phyloP scores from a whole-genome alignment of 139 green algal species.

The Nannochloris sp. region DNA sequence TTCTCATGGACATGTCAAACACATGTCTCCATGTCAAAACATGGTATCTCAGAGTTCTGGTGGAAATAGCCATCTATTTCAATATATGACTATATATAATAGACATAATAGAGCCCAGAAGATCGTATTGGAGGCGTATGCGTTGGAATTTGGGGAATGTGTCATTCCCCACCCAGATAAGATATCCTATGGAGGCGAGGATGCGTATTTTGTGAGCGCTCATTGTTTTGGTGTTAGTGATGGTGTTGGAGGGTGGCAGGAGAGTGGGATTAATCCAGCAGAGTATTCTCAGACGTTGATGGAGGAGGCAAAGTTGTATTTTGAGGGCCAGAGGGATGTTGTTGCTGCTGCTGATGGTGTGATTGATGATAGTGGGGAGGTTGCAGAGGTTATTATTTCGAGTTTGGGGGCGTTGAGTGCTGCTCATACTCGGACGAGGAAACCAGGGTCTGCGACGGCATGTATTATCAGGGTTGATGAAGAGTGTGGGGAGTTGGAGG shows the following conservation, averaged over 20 bases:
- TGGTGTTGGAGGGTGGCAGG: conserved; percentile 73
- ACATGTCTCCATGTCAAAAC: no score
- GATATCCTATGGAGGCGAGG: conserved; percentile 65
- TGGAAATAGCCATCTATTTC: no score
- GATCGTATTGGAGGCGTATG: no score
- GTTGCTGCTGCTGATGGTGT: not conserved
- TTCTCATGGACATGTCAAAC: no score
- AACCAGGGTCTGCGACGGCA: conserved; percentile 65
- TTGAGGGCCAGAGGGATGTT: not conserved
- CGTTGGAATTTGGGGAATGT: conserved; percentile 3
- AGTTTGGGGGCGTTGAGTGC: conserved; percentile 6
- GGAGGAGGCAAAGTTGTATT: conserved; percentile 39
- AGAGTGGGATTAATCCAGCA: conserved; percentile 43
- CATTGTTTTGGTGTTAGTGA: conserved; percentile 68
- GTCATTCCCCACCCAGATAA: conserved; percentile 76
- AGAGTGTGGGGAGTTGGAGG: conserved; percentile 34
- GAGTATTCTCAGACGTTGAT: conserved; percentile 75
- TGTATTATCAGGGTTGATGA: conserved; percentile 65
- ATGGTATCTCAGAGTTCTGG: no score
- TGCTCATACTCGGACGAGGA: conserved; percentile 11
- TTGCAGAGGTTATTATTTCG: not conserved
- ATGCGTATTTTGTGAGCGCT: conserved; percentile 67
- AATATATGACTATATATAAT: no score
- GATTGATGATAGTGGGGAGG: not conserved
- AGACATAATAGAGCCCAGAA: no score